Percentiles rank a stretch among this genome's conserved stretches.
Conservation (phyloP, 768 basidiomycete genomes). For the Rhodotorula kratochvilovae region DNA sequence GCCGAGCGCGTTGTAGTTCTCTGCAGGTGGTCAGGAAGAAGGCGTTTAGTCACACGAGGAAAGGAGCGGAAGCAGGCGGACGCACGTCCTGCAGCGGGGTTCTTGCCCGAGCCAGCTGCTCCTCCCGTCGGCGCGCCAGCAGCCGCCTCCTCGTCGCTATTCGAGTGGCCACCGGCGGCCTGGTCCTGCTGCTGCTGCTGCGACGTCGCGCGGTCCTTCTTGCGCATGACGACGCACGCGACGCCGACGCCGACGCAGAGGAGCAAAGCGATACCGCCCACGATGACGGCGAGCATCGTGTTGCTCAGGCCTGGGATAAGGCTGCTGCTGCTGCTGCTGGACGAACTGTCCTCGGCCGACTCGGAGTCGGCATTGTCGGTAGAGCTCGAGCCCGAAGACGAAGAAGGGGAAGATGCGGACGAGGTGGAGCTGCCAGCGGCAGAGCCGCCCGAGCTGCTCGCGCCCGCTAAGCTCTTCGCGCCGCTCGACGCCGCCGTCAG, state of each 20-base stretch:
- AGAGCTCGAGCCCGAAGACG: neutral
- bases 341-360: neutral
- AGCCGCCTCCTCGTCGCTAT: neutral
- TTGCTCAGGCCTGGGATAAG: neutral
- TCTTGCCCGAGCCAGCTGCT: neutral
- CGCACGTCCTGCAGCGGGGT: conserved; percentile 2
- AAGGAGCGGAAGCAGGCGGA: neutral
- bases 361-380: neutral
- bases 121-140: neutral
- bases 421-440: neutral
- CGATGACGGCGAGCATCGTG: neutral
- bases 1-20: conserved; percentile 5
- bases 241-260: neutral
- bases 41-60: neutral
- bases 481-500: too few species aligned
- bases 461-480: too few species aligned
- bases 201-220: neutral
- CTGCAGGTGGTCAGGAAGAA: neutral
- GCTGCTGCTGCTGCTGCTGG: neutral
- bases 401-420: neutral
- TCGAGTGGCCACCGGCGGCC: neutral
- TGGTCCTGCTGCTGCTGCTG: neutral
- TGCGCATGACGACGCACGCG: neutral
- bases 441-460: neutral
- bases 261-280: neutral